These are phyloP conservation scores for Ogataea paraovalis DNA, from an alignment of 805 yeast genomes.

Conservation along the genomic window DNA sequence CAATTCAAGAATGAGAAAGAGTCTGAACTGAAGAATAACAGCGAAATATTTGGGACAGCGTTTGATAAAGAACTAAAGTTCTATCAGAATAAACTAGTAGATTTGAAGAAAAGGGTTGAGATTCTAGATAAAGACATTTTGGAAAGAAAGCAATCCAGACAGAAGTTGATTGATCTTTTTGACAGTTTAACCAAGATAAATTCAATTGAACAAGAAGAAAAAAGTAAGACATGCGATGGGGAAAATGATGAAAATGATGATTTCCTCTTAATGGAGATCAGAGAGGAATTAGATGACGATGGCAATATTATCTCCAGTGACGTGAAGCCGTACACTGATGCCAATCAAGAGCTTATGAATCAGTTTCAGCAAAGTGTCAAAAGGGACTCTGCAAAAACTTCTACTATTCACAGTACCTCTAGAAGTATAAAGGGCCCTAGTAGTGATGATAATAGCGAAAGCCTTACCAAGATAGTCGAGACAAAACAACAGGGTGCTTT, in stretches of 20 bases:
- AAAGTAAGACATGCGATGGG: constrained; percentile 9
- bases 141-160: constrained; percentile 29
- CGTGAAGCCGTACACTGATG: constrained; percentile 33
- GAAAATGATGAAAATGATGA: constrained; percentile 30
- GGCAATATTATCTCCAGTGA: constrained; percentile 56
- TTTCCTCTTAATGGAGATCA: constrained; percentile 73
- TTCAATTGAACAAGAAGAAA: constrained; percentile 30
- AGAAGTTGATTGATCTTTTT: constrained; percentile 27
- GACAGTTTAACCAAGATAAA: constrained; percentile 20
- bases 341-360: not conserved
- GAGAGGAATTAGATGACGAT: constrained; percentile 82
- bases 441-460: no score
- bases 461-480: no score
- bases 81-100: constrained; percentile 9
- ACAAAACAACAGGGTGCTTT: no score
- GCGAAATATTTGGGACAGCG: constrained; percentile 19
- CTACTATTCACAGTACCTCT: no score
- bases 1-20: constrained; percentile 17
- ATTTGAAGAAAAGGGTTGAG: constrained; percentile 11
- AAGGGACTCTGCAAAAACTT: not conserved
- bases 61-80: constrained; percentile 18
- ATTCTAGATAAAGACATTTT: constrained; percentile 33
- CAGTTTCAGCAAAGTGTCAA: not conserved
- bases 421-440: no score
- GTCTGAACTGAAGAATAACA: constrained; percentile 12